Conservation (phyloP, 2,329 filamentous ascomycete species). For the Dactylellina haptotyla region DNA sequence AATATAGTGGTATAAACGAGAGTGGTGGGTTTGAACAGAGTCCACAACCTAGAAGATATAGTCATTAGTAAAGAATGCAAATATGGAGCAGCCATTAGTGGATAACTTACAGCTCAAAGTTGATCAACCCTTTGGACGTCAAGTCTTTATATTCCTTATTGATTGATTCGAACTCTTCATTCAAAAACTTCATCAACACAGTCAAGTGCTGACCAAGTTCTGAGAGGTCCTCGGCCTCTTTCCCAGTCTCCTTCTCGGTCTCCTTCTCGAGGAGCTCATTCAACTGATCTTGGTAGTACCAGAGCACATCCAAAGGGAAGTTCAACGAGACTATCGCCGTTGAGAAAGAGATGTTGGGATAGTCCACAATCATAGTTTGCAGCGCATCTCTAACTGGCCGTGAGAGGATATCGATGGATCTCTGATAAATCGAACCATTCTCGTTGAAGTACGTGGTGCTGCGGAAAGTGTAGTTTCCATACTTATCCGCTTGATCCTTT, state of each 20-base stretch:
- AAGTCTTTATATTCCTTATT: constrained; percentile 49
- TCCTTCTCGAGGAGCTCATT: constrained; percentile 30
- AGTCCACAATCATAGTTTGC: constrained; percentile 25
- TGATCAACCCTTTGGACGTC: constrained; percentile 54
- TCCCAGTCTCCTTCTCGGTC: constrained; percentile 15
- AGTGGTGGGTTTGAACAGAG: constrained; percentile 34
- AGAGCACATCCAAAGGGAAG: constrained; percentile 38
- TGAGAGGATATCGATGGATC: constrained; percentile 32
- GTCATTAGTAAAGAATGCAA: constrained; percentile 8
- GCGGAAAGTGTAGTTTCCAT: constrained; percentile 59
- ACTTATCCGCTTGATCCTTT: constrained; percentile 59
- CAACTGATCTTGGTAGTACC: constrained; percentile 31
- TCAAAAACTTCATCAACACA: constrained; percentile 36
- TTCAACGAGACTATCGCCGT: constrained; percentile 16
- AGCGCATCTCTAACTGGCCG: constrained; percentile 25
- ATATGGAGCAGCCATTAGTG: not conserved
- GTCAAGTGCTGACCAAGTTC: constrained; percentile 21
- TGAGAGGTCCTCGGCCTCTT: not conserved
- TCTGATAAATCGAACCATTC: constrained; percentile 5
- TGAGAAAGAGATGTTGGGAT: constrained; percentile 33
- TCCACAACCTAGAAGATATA: constrained; percentile 31
- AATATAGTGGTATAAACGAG: constrained; percentile 38
- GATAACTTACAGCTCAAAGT: constrained; percentile 41
- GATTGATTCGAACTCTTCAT: constrained; percentile 51
- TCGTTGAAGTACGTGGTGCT: constrained; percentile 39